Evolutionary conservation across 169 alveolate species (phyloP), one percentile per base, ranked within the genome.

Genomic region (Fabrea salina): DNA sequence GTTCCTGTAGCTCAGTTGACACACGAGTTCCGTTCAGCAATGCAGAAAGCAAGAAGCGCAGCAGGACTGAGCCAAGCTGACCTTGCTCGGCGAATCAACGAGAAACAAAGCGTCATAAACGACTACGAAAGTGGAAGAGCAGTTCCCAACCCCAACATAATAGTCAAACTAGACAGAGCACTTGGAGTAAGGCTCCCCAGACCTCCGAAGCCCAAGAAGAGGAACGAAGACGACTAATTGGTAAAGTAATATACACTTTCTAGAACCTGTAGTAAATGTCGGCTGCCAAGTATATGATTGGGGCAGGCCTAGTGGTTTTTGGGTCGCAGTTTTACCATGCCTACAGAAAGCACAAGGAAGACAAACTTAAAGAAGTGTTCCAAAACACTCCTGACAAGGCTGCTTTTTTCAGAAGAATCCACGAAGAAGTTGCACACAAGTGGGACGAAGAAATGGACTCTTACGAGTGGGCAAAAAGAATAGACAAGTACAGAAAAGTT

Each of bases 41-140:
- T 87, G 33, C 71, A 75, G 71, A 44, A 86, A 61, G 95, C 93
- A 2, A 82, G 95, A 80, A 27, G 43, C 30, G 88, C 79, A 35
- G 80, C 76, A 35, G 86, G 84, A 44, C 68, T 84, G 83, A 82
- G 89, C 49, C 85, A 90, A 67, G 93, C 86, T 43, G 82, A 90
- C 74, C 68, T 90, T 40, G 95, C 95, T 35, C 76, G 83, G 47
- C 84, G 86, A 35, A 56, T 86, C 68, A 84, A 84, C 61, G 95
- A 86, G 76, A 90, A 90, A 77, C 78, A 82, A 19, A 51, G 86
- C 39, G 83, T 74, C 22, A 80, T 90, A 35, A 78, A 76, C 32
- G 95, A 86, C 43, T 68, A 82, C 27, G 95, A 90, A 80, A 71
- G 72, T 50, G 93, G 88, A 3, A 79, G 70, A 32, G 93, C 93